phyloP scores from a whole-genome alignment of 148 eudicot species.

The Chenopodium suecicum region DNA sequence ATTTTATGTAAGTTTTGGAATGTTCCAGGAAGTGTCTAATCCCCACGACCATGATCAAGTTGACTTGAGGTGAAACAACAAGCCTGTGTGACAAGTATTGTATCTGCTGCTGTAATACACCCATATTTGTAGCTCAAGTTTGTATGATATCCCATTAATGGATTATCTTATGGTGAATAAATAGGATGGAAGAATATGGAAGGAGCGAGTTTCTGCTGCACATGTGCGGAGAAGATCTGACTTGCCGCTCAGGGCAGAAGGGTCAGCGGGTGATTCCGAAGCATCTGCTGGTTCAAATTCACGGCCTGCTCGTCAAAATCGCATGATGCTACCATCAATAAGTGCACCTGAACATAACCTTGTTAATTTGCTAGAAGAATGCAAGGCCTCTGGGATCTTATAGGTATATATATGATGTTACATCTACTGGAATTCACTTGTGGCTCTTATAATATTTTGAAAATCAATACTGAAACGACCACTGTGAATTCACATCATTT shows the following conservation, averaged over 20 bases:
- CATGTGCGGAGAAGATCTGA: constrained; percentile 56
- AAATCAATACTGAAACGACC: constrained; percentile 1
- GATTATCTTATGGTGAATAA: constrained; percentile 1
- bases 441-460: constrained; percentile 1
- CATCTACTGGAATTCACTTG: not conserved
- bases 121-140: not conserved
- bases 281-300: constrained; percentile 28
- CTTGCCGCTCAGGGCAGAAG: constrained; percentile 55
- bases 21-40: not conserved
- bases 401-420: constrained; percentile 11
- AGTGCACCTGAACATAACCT: constrained; percentile 91
- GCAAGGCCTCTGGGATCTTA: constrained; percentile 49
- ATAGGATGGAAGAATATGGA: constrained; percentile 95
- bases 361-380: constrained; percentile 77
- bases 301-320: constrained; percentile 36
- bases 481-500: constrained; percentile 9
- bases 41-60: not conserved
- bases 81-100: not conserved
- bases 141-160: not conserved
- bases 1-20: not conserved
- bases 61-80: not conserved
- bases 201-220: constrained; percentile 75
- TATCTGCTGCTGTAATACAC: not conserved
- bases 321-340: constrained; percentile 66
- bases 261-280: constrained; percentile 36